Conservation (phyloP, 2,329 filamentous ascomycete species). For the Xylaria digitata region DNA sequence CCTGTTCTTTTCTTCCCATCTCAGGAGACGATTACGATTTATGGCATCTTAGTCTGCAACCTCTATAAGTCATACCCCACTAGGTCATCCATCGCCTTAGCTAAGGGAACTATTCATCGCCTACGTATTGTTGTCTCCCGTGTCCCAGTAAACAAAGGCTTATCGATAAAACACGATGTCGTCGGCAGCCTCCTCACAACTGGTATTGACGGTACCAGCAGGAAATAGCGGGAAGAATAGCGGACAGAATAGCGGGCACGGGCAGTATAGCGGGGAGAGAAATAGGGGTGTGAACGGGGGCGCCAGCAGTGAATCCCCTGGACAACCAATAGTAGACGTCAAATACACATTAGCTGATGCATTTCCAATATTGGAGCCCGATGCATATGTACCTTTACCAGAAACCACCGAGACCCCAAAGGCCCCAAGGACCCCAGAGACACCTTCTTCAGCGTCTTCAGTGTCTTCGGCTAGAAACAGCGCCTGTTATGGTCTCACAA, state of each 20-base stretch:
- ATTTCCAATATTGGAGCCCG: slow-evolving; percentile 43
- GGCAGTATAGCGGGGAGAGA: slow-evolving; percentile 36
- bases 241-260: too few relatives aligned
- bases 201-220: slow-evolving; percentile 17
- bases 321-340: slow-evolving; percentile 47
- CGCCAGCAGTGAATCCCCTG: slow-evolving; percentile 41
- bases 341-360: slow-evolving; percentile 43
- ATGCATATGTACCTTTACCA: slow-evolving; percentile 40
- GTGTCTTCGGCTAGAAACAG: slow-evolving; percentile 26
- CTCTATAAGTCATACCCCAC: slow-evolving; percentile 34
- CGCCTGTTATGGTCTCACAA: slow-evolving; percentile 41
- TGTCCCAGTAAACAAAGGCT: slow-evolving; percentile 12
- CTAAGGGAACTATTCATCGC: not conserved
- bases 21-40: not conserved
- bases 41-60: slow-evolving; percentile 10
- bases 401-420: slow-evolving; percentile 28
- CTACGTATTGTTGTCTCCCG: slow-evolving; percentile 1
- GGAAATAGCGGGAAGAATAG: slow-evolving; percentile 5
- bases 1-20: not conserved
- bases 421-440: slow-evolving; percentile 8
- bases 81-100: not conserved
- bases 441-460: slow-evolving; percentile 26
- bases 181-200: slow-evolving; percentile 26
- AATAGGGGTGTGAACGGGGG: slow-evolving; percentile 44
- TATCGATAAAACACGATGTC: slow-evolving; percentile 38